A percentile compares a stretch with the other conserved stretches of the same genome.
Conservation (phyloP, 805 yeast genomes). For the Saturnispora hagleri region DNA sequence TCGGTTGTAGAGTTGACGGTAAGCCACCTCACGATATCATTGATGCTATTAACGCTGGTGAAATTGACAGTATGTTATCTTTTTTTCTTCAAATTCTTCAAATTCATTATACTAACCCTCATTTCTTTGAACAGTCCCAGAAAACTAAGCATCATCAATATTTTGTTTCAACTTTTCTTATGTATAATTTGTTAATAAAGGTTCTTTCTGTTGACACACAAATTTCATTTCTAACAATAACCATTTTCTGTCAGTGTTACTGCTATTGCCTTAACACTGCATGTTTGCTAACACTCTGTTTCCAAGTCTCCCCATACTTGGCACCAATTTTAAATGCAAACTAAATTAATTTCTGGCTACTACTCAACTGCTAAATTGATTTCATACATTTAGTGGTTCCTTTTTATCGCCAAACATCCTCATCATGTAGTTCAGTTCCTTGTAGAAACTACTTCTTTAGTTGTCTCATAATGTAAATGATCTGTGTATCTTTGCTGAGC, state of each 20-base stretch:
- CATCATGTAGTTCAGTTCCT: not conserved
- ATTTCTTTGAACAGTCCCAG: conserved; percentile 41
- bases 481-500: not conserved
- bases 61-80: conserved; percentile 57
- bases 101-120: conserved; percentile 6
- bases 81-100: not conserved
- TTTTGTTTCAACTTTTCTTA: conserved; percentile 8
- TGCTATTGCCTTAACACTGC: not conserved
- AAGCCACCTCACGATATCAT: conserved; percentile 99
- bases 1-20: conserved; percentile 98
- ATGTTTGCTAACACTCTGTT: conserved; percentile 93
- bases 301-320: conserved; percentile 55
- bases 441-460: not conserved
- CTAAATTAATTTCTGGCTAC: conserved; percentile 50
- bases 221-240: no score
- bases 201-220: conserved; percentile 2
- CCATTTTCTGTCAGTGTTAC: not conserved
- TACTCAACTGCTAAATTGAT: conserved; percentile 55
- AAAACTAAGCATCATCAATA: conserved; percentile 40
- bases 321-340: conserved; percentile 87
- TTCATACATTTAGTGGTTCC: conserved; percentile 5
- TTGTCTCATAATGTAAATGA: not conserved
- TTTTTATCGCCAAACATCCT: conserved; percentile 3
- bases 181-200: conserved; percentile 19
- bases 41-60: conserved; percentile 97